Evolutionary conservation across 2,329 filamentous ascomycete species (phyloP).

Genomic region (Bipolaris bicolor): DNA sequence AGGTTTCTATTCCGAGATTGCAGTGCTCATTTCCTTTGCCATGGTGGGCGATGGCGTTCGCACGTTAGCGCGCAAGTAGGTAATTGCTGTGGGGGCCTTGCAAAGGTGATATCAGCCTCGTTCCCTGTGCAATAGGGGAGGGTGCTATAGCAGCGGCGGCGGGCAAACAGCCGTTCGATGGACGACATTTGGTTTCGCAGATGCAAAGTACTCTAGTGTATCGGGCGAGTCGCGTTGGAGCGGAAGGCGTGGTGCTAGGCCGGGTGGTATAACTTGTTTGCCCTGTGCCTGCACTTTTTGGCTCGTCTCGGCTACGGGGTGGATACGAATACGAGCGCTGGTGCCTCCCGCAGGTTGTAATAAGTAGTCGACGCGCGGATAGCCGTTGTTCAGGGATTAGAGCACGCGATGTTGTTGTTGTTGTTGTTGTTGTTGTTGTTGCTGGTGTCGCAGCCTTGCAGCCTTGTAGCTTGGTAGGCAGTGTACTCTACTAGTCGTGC

Average conservation of each 20-base stretch:
- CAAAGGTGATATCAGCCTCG: background rate
- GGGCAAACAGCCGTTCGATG: constrained; percentile 5
- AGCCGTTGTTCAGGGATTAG: background rate
- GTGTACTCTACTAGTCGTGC: too few species aligned
- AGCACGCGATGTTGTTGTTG: too few species aligned
- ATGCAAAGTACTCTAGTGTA: background rate
- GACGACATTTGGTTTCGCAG: background rate
- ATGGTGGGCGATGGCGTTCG: constrained; percentile 10
- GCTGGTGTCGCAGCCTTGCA: too few species aligned
- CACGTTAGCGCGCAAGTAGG: constrained; percentile 1
- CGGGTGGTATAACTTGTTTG: background rate
- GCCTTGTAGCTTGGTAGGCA: too few species aligned
- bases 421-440: too few species aligned
- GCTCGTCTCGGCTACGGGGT: background rate
- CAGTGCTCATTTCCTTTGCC: constrained; percentile 14
- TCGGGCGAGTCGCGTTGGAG: too few species aligned
- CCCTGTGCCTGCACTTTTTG: background rate
- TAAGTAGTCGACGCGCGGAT: constrained; percentile 1
- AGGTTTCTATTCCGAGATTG: constrained; percentile 20
- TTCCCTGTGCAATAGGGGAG: constrained; percentile 1
- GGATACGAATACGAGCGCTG: constrained; percentile 9
- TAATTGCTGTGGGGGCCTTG: constrained; percentile 7
- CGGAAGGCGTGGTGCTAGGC: background rate
- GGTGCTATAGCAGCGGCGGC: background rate
- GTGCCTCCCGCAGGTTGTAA: background rate